Percentiles rank a stretch among this genome's conserved stretches.
phyloP scores from a whole-genome alignment of 2,329 filamentous ascomycete species.

The Hypomyces rosellus region DNA sequence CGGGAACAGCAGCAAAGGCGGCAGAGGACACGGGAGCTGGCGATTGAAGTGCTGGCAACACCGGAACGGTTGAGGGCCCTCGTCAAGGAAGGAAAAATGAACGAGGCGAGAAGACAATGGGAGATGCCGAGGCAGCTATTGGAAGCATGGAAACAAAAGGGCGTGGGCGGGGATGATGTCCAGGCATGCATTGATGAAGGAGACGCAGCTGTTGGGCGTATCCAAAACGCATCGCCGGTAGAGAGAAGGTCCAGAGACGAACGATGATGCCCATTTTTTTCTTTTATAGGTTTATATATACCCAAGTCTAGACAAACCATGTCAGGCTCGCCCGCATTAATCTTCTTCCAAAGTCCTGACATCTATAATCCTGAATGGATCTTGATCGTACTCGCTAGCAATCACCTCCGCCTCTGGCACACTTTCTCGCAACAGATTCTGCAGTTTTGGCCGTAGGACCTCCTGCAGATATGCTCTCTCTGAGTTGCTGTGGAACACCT shows the following conservation, averaged over 20 bases:
- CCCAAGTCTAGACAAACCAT: not conserved
- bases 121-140: constrained; percentile 46
- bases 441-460: constrained; percentile 61
- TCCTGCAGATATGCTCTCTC: constrained; percentile 75
- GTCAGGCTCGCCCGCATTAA: not conserved
- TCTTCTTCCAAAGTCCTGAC: constrained; percentile 31
- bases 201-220: constrained; percentile 39
- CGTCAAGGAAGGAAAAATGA: constrained; percentile 51
- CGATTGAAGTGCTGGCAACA: constrained; percentile 55
- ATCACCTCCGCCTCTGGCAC: constrained; percentile 52
- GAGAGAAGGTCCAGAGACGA: constrained; percentile 16
- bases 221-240: constrained; percentile 11
- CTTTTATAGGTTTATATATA: not conserved
- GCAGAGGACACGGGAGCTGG: constrained; percentile 47
- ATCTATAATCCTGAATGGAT: constrained; percentile 78
- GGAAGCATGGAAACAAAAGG: constrained; percentile 47
- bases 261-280: constrained; percentile 1
- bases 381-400: constrained; percentile 73
- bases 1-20: constrained; percentile 27
- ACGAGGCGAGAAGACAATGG: constrained; percentile 56
- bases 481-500: constrained; percentile 88
- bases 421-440: constrained; percentile 49
- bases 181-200: constrained; percentile 48
- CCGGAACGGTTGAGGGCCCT: constrained; percentile 54
- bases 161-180: constrained; percentile 50